phyloP scores from a whole-genome alignment of 83 land plant species.

The Picea mariana region DNA sequence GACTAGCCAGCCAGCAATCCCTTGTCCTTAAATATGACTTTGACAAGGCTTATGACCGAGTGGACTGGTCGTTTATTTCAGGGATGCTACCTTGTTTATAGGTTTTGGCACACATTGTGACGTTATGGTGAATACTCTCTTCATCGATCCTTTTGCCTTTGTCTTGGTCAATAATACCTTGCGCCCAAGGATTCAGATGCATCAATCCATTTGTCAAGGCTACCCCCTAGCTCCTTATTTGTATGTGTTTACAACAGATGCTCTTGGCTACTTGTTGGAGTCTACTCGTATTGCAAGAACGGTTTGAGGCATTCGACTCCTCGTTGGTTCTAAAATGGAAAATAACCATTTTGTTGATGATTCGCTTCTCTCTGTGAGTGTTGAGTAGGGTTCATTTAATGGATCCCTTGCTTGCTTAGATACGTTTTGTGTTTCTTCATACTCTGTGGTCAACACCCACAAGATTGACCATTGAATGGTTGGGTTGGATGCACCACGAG shows the following conservation, averaged over 20 bases:
- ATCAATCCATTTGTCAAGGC: neutral
- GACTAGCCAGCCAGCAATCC: neutral
- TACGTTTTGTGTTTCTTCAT: neutral
- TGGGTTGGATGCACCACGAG: neutral
- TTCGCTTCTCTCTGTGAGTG: neutral
- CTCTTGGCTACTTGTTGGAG: neutral
- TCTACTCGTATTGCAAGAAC: neutral
- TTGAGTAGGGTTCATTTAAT: neutral
- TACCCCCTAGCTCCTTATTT: neutral
- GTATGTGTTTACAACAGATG: neutral
- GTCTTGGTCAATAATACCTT: too few species aligned
- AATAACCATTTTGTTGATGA: neutral
- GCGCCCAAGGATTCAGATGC: neutral
- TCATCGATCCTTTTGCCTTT: neutral
- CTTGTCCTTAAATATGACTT: neutral
- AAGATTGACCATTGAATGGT: neutral
- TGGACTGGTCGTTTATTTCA: neutral
- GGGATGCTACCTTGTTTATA: neutral
- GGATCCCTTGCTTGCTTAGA: neutral
- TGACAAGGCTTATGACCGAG: neutral
- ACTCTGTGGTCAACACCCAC: neutral
- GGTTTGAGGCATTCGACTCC: neutral
- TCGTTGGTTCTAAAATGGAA: neutral
- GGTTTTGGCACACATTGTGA: neutral
- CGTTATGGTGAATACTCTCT: neutral